Evolutionary conservation across 2,329 filamentous ascomycete genomes (phyloP).

Genomic region (Monosporascus sp.): DNA sequence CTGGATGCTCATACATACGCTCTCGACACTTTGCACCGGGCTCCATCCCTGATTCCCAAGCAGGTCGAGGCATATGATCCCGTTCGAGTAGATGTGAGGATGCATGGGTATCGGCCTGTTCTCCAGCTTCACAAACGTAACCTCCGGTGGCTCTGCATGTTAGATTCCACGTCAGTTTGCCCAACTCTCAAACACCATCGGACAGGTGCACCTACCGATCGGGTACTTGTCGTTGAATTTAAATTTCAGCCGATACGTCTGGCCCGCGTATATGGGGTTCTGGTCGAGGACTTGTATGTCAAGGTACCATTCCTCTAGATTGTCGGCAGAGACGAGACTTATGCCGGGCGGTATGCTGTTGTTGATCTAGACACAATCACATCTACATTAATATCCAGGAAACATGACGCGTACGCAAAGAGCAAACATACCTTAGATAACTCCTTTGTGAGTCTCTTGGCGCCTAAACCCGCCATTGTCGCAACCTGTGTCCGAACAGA

Average conservation of each 20-base stretch:
- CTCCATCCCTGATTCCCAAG: constrained; percentile 87
- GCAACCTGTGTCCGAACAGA: background rate
- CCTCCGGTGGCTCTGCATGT: constrained; percentile 79
- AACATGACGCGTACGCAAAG: background rate
- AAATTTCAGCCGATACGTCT: constrained; percentile 83
- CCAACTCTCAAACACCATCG: background rate
- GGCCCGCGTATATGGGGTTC: constrained; percentile 79
- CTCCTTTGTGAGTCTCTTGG: constrained; percentile 56
- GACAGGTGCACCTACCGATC: constrained; percentile 59
- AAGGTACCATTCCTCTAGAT: constrained; percentile 84
- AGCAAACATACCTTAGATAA: constrained; percentile 43
- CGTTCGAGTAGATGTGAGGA: constrained; percentile 96
- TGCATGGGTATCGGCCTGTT: constrained; percentile 80
- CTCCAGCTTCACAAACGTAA: constrained; percentile 69
- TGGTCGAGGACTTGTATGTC: constrained; percentile 86
- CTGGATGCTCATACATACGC: constrained; percentile 93
- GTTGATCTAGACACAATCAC: constrained; percentile 39
- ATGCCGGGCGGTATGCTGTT: constrained; percentile 63
- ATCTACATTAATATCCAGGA: constrained; percentile 2
- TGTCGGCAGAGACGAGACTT: constrained; percentile 71
- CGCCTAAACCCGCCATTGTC: constrained; percentile 39
- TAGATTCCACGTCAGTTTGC: constrained; percentile 6
- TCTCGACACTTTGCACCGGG: constrained; percentile 94
- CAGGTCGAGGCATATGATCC: constrained; percentile 95
- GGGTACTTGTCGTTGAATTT: constrained; percentile 80